Base-by-base conservation (phyloP, 345 rosid species). In the Hypericum androsaemum region DNA sequence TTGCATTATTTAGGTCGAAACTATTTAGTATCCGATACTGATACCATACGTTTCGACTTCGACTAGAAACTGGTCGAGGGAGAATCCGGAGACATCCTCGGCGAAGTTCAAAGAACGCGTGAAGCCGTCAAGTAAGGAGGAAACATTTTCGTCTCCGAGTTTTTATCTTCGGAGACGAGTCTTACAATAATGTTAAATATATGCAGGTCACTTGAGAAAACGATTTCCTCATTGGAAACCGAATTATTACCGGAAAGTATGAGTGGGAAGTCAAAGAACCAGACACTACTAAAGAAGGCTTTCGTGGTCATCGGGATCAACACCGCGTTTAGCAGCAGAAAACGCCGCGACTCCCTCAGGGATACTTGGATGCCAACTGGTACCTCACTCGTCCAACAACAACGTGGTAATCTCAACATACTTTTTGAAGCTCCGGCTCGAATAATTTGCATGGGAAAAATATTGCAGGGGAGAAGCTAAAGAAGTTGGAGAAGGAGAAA, bases 321-420 rank as follows among this genome's bases (percentile, higher is more conserved):
- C 50, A 86, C 97, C 32, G 95, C 95, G 8, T 89, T 89, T 59
- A 89, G 97, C 64, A 86, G 96, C 83, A 75, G 52, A 77, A 80
- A 76, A 59, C 73, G 97, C 51, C 62, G 97, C 1, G 88, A 89
- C 53, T 89, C 97, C 0, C 64, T 86, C 57, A 65, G 97, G 5
- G 62, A 70, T 41, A 86, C 94, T 7, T 89, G 97, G 94, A 72
- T 89, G 90, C 97, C 95, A 10, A 66, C 67, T 64, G 83, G 87
- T 80, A 22, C 14, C 2, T 14, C 5, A 8, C 53, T 52, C 41
- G 3, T 35, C 35, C 10, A 2, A n/a, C 8, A 5, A 5, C n/a
- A 11, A 1, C 8, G 3, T 7, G 6, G n/a, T 15, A 9, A 9
- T 43, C 3, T 43, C 10, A 0, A 9, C 14, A 10, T n/a, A n/a